phyloP scores from a whole-genome alignment of 2,329 filamentous ascomycete genomes.

The Bipolaris zeicola region DNA sequence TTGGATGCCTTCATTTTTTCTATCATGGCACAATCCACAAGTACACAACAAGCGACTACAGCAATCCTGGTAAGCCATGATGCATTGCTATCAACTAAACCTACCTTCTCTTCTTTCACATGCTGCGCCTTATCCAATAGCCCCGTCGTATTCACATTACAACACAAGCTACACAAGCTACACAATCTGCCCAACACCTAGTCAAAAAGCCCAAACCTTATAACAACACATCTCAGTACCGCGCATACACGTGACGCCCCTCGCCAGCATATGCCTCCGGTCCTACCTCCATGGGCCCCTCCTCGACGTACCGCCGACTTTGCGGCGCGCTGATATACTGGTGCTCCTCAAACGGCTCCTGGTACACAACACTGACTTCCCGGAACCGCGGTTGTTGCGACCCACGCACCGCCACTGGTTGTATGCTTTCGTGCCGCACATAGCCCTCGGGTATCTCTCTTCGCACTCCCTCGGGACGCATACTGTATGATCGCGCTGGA shows the following conservation, averaged over 20 bases:
- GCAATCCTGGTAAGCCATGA: neutral
- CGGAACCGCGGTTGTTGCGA: slow-evolving; percentile 45
- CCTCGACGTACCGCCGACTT: slow-evolving; percentile 50
- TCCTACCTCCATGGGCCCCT: slow-evolving; percentile 37
- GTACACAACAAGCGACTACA: neutral
- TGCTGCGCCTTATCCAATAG: neutral
- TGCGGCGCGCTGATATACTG: slow-evolving; percentile 42
- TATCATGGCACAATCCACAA: neutral
- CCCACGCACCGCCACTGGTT: slow-evolving; percentile 44
- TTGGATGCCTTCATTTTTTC: neutral
- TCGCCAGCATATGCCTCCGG: slow-evolving; percentile 38
- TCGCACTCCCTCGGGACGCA: slow-evolving; percentile 46
- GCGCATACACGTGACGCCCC: slow-evolving; percentile 43
- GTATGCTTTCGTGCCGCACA: slow-evolving; percentile 49
- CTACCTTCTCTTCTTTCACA: neutral
- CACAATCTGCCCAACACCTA: neutral
- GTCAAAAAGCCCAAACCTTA: neutral
- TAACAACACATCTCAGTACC: slow-evolving; percentile 33
- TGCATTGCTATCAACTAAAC: slow-evolving; percentile 2
- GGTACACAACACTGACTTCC: slow-evolving; percentile 51
- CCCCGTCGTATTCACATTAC: slow-evolving; percentile 1
- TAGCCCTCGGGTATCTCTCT: slow-evolving; percentile 45
- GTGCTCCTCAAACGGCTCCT: slow-evolving; percentile 40
- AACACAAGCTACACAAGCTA: neutral
- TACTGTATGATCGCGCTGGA: slow-evolving; percentile 46